Evolutionary conservation across 257 asterid species (phyloP), one percentile per base, ranked within the genome.

Genomic region (Nyctanthes arbortristis): DNA sequence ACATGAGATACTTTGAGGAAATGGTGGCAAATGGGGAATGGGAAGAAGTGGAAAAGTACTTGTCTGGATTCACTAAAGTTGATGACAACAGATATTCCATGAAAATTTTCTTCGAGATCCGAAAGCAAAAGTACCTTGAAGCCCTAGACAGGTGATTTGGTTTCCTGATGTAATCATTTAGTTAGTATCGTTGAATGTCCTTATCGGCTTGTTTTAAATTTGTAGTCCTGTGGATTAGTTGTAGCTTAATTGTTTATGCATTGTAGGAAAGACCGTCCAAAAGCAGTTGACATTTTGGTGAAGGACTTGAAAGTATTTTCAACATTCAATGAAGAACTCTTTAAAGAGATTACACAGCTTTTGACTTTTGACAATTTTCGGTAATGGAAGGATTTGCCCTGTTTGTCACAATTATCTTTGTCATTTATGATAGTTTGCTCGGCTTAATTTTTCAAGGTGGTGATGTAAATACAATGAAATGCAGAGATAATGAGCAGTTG

Each of bases 241-340:
- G 4, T 0, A 43, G n/a, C n/a, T 43, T 43, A 7, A 43, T 4
- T 43, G 24, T 3, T 2, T 5, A 13, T n/a, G n/a, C n/a, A 43
- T 4, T 65, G 47, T 76, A 93, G 98, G 90, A 84, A 81, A 20
- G 97, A 93, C 61, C 86, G 91, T 67, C 61, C 89, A 64, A 88
- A 85, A 81, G 98, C 90, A 35, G 96, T 87, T 68, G 96, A 93
- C 35, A 89, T 93, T 68, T 97, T 93, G 31, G 93, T 86, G 13
- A 93, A 89, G 85, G 97, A 93, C 87, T 93, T 93, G 76, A 93
- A 88, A 83, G 97, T 91, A 65, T 89, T 90, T 82, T 72, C 96
- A 29, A 82, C 97, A 72, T 89, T 85, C 67, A 90, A 93, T 69
- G 97, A 90, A 75, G 97, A 93, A 33, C 96, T 93, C 47, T 93